Evolutionary conservation across 495 filamentous ascomycete species (phyloP).

Genomic region (Talaromyces thailandensis): DNA sequence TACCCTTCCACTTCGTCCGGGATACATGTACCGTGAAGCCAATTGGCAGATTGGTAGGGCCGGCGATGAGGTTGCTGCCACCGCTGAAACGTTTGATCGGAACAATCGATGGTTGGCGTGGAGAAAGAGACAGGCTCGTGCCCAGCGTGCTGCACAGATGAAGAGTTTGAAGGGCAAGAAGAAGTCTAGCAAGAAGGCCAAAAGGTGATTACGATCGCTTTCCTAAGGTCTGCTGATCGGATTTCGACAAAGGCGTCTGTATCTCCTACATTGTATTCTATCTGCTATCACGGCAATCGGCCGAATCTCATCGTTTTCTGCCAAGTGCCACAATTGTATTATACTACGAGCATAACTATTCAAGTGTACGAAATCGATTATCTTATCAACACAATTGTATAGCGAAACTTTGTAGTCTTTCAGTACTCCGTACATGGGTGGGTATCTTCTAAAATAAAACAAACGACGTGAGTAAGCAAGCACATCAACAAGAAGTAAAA

Average conservation of each 20-base stretch:
- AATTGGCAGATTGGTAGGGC: constrained; percentile 78
- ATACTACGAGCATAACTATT: background rate
- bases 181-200: constrained; percentile 34
- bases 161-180: constrained; percentile 48
- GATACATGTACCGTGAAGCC: constrained; percentile 73
- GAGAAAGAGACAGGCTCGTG: constrained; percentile 47
- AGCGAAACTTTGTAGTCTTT: background rate
- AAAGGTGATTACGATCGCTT: constrained; percentile 11
- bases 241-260: background rate
- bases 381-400: background rate
- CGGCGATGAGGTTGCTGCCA: constrained; percentile 49
- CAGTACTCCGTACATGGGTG: background rate
- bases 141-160: constrained; percentile 45
- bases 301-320: background rate
- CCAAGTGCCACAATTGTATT: background rate
- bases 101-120: constrained; percentile 54
- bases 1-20: constrained; percentile 45
- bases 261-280: background rate
- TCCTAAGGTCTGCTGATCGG: background rate
- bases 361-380: background rate
- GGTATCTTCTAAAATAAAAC: background rate
- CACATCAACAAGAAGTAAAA: background rate
- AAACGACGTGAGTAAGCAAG: background rate
- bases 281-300: background rate
- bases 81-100: constrained; percentile 41